These are phyloP conservation scores for Bruguiera parviflora DNA, from an alignment of 345 rosid genomes.

Conservation along the genomic window DNA sequence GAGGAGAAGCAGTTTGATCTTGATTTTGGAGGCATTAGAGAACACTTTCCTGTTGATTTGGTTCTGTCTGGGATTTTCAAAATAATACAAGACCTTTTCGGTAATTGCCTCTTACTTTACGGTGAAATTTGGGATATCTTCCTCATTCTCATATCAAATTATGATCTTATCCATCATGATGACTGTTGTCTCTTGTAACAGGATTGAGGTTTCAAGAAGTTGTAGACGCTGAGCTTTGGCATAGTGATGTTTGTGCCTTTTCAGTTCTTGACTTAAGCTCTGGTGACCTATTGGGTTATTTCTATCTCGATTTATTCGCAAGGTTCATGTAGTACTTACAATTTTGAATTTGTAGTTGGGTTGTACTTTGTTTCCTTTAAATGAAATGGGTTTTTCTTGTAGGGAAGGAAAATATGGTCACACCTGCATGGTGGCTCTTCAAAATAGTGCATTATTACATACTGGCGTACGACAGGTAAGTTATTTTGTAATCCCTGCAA, in stretches of 20 bases:
- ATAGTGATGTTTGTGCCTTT: constrained; percentile 60
- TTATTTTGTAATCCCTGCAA: constrained; percentile 2
- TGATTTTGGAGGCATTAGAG: constrained; percentile 71
- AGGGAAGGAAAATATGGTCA: constrained; percentile 89
- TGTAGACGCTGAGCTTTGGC: constrained; percentile 68
- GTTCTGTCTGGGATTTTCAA: constrained; percentile 87
- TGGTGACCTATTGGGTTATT: constrained; percentile 77
- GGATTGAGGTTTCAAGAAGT: constrained; percentile 82
- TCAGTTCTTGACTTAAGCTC: constrained; percentile 76
- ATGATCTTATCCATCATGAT: background rate
- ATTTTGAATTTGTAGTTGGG: background rate
- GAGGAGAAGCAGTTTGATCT: constrained; percentile 79
- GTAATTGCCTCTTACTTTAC: constrained; percentile 35
- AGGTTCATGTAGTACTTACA: constrained; percentile 46
- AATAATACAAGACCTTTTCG: constrained; percentile 85
- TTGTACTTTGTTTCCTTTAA: constrained; percentile 12
- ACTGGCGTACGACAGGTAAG: constrained; percentile 63
- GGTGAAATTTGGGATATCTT: background rate
- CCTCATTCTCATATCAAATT: constrained; percentile 7
- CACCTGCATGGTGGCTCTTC: constrained; percentile 80
- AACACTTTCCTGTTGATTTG: constrained; percentile 77
- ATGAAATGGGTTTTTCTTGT: constrained; percentile 23
- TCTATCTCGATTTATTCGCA: constrained; percentile 77
- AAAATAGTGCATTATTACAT: constrained; percentile 62
- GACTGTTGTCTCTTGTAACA: constrained; percentile 29